Conservation (phyloP, 768 basidiomycete genomes). For the Amanita polypyramis region DNA sequence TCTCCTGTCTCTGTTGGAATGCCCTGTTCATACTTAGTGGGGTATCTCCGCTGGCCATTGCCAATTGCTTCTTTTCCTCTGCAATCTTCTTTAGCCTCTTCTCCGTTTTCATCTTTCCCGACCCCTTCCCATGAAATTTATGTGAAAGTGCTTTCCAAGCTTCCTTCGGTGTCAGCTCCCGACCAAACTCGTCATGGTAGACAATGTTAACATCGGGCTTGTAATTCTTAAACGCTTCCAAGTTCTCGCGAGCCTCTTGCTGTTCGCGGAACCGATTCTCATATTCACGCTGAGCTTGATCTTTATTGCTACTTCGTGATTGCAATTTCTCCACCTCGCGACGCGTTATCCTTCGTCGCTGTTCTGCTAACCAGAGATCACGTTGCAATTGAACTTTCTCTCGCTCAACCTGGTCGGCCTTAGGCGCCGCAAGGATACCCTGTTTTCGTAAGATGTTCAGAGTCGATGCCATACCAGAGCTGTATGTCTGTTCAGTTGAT, state of each 20-base stretch:
- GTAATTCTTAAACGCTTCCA: slow-evolving; percentile 86
- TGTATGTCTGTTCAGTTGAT: slow-evolving; percentile 68
- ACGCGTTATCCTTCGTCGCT: slow-evolving; percentile 63
- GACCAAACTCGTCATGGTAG: slow-evolving; percentile 94
- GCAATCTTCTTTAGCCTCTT: slow-evolving; percentile 93
- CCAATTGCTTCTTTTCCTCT: slow-evolving; percentile 91
- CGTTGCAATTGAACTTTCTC: slow-evolving; percentile 77
- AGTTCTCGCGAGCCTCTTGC: slow-evolving; percentile 72
- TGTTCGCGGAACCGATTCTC: slow-evolving; percentile 90
- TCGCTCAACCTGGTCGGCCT: slow-evolving; percentile 57
- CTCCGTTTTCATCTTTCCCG: slow-evolving; percentile 95
- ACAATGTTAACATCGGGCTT: slow-evolving; percentile 95
- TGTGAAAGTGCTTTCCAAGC: slow-evolving; percentile 98
- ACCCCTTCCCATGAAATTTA: slow-evolving; percentile 97
- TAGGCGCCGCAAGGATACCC: slow-evolving; percentile 67
- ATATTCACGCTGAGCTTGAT: slow-evolving; percentile 90
- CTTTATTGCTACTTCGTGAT: slow-evolving; percentile 72
- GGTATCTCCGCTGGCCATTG: slow-evolving; percentile 94
- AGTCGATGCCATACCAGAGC: slow-evolving; percentile 80
- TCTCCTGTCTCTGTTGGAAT: slow-evolving; percentile 89
- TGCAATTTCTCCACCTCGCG: slow-evolving; percentile 74
- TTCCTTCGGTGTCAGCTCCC: slow-evolving; percentile 83
- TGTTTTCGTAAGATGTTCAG: slow-evolving; percentile 84
- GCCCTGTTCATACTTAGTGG: slow-evolving; percentile 91
- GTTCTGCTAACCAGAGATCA: slow-evolving; percentile 85